Evolutionary conservation across 2,329 filamentous ascomycete genomes (phyloP).

Genomic region (Dactylonectria macrodidyma): DNA sequence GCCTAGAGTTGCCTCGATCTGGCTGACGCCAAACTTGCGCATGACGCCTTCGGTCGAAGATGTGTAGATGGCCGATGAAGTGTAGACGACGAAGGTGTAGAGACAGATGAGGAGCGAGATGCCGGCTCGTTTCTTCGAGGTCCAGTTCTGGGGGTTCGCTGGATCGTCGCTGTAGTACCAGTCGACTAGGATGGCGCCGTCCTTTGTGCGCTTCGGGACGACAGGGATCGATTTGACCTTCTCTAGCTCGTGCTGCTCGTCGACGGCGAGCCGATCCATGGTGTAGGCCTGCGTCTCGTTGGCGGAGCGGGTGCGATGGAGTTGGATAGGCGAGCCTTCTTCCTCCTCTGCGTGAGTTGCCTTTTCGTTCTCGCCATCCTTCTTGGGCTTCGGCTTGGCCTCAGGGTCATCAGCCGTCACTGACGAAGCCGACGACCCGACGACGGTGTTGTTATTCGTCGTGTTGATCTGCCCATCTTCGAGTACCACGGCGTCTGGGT

Average conservation of each 20-base stretch:
- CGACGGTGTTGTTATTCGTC: constrained; percentile 30
- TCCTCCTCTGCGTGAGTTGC: constrained; percentile 1
- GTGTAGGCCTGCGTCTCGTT: constrained; percentile 42
- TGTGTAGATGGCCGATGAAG: constrained; percentile 63
- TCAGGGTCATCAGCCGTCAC: constrained; percentile 38
- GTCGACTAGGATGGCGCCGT: constrained; percentile 68
- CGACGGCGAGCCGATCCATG: constrained; percentile 41
- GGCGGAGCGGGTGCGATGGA: constrained; percentile 45
- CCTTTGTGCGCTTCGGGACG: constrained; percentile 62
- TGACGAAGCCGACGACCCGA: constrained; percentile 44
- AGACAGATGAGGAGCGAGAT: constrained; percentile 64
- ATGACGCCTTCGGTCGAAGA: constrained; percentile 64
- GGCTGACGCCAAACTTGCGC: constrained; percentile 65
- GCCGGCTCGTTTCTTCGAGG: constrained; percentile 57
- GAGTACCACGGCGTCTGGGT: constrained; percentile 42
- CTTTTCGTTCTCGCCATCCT: constrained; percentile 28
- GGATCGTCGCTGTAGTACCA: constrained; percentile 70
- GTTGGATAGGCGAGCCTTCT: constrained; percentile 25
- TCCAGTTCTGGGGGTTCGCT: constrained; percentile 71
- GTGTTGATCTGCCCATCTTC: constrained; percentile 30
- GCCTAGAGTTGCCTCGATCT: constrained; percentile 68
- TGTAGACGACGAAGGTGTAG: constrained; percentile 74
- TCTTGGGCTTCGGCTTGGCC: constrained; percentile 21
- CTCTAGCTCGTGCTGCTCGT: constrained; percentile 56
- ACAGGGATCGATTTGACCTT: constrained; percentile 64